These are phyloP conservation scores for Benincasa hispida DNA, from an alignment of 306 rosid species.

Conservation along the genomic window DNA sequence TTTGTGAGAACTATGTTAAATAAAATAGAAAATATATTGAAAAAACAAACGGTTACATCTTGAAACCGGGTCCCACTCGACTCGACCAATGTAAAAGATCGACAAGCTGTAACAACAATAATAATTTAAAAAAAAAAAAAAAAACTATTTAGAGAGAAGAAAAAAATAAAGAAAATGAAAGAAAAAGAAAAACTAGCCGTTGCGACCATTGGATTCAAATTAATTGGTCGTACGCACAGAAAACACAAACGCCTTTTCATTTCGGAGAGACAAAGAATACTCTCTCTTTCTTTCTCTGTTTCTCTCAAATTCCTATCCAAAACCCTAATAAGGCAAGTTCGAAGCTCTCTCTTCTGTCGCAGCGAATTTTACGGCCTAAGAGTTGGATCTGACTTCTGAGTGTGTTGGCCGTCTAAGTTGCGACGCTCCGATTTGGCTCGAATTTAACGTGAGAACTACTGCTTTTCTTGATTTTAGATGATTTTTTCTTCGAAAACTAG, in stretches of 20 bases:
- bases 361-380: neutral
- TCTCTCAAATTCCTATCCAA: neutral
- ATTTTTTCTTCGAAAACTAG: neutral
- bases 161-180: neutral
- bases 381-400: neutral
- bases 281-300: neutral
- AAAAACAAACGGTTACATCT: slow-evolving; percentile 4
- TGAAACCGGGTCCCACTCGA: slow-evolving; percentile 6
- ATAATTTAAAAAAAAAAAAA: neutral
- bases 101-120: neutral
- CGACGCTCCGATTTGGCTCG: neutral
- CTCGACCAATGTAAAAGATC: neutral
- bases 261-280: slow-evolving; percentile 14
- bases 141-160: neutral
- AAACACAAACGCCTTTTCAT: slow-evolving; percentile 9
- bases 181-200: slow-evolving; percentile 69
- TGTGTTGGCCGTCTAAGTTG: neutral
- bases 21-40: neutral
- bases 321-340: slow-evolving; percentile 3
- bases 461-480: neutral
- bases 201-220: slow-evolving; percentile 40
- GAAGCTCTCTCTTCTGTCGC: slow-evolving; percentile 1
- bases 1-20: neutral
- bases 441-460: neutral
- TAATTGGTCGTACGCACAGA: slow-evolving; percentile 1